Evolutionary conservation across 2,329 filamentous ascomycete species (phyloP), one percentile per base, ranked within the genome.

Genomic region (Ophiostoma angusticollis): DNA sequence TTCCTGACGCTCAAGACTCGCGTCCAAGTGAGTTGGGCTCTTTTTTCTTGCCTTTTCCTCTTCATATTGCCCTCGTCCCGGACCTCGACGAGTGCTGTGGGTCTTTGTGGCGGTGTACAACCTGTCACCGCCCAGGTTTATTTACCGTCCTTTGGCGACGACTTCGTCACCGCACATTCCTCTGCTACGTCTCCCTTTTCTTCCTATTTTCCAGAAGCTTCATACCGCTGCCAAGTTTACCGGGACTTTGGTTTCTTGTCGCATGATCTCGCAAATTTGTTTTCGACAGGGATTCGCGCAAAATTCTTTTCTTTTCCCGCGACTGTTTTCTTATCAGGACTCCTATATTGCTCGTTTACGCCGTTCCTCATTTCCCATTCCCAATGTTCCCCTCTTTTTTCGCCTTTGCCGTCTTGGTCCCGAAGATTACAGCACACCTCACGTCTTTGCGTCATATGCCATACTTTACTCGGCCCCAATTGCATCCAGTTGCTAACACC

Each of bases 1-100:
- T 96, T 87, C 57, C 63, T 98, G 62, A 96, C 91, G 19, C 70
- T 98, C 47, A 91, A 91, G 60, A 98, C 91, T 42, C 77, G 86
- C 62, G 91, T 98, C 47, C 91, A 98, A 68, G 78, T 82, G 72
- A 47, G 74, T 68, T 29, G 17, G 14, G 12, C 24, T 32, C 37
- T 45, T 41, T 40, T 17, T 11, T 27, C 37, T 13, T 29, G 21
- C 23, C 19, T 34, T 39, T 44, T 40, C 37, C 42, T 50, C 44
- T 46, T 42, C 25, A 4, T 6, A 11, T 31, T 27, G 4, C 33
- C 3, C 19, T 14, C 12, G 18, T 6, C n/a, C n/a, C n/a, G n/a
- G n/a, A n/a, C n/a, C n/a, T n/a, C n/a, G n/a, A n/a, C n/a, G n/a
- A n/a, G n/a, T n/a, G n/a, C n/a, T n/a, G n/a, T n/a, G n/a, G n/a